These are phyloP conservation scores for Alternaria alternata DNA, from an alignment of 2,329 filamentous ascomycete genomes.

Conservation along the genomic window DNA sequence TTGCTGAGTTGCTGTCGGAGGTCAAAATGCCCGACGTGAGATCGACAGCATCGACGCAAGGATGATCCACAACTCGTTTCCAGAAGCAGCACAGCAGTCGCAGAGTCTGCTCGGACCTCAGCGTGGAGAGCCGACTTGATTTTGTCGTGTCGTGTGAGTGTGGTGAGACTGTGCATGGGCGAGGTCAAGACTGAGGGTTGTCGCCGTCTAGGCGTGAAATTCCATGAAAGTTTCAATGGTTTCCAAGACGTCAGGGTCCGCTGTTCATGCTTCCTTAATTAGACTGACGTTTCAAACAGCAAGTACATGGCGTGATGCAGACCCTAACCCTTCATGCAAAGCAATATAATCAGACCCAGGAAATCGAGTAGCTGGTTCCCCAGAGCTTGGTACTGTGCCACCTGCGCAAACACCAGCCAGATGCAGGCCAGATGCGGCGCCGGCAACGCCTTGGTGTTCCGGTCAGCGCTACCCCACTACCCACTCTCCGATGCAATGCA, in stretches of 20 bases:
- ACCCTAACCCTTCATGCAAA: not conserved
- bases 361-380: not conserved
- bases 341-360: not conserved
- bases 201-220: not conserved
- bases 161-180: not conserved
- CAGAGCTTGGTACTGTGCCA: not conserved
- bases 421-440: not conserved
- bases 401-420: not conserved
- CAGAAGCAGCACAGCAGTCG: not conserved
- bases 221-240: not conserved
- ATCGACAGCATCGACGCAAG: conserved; percentile 2
- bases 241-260: not conserved
- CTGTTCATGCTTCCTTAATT: not conserved
- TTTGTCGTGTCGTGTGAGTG: not conserved
- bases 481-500: conserved; percentile 5
- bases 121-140: conserved; percentile 1
- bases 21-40: conserved; percentile 8
- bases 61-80: not conserved
- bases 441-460: conserved; percentile 3
- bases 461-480: conserved; percentile 1
- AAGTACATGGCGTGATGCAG: not conserved
- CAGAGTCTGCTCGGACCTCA: not conserved
- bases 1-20: not conserved
- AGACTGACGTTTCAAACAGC: conserved; percentile 1
- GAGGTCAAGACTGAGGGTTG: not conserved